phyloP scores from a whole-genome alignment of 148 eudicot species.

The Amaranthus hypochondriacus region DNA sequence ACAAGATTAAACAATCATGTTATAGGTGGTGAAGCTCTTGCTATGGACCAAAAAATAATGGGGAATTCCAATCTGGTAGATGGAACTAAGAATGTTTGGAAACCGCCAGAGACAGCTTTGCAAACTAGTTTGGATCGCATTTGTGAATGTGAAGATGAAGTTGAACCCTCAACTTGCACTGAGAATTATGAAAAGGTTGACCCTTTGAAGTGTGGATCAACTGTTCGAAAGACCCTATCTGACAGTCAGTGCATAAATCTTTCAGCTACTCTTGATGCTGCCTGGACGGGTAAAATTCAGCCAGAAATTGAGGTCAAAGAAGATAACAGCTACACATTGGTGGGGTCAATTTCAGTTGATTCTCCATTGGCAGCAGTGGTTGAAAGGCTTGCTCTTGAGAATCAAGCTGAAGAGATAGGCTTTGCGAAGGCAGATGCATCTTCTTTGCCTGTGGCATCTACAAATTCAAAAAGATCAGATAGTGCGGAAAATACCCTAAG shows the following conservation, averaged over 20 bases:
- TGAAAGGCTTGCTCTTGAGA: constrained; percentile 50
- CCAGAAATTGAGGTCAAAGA: constrained; percentile 37
- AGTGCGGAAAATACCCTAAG: constrained; percentile 47
- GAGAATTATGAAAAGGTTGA: constrained; percentile 29
- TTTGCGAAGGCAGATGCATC: constrained; percentile 31
- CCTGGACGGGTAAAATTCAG: constrained; percentile 80
- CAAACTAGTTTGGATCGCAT: constrained; percentile 25
- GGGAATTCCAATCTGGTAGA: constrained; percentile 27
- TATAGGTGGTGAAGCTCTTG: constrained; percentile 31
- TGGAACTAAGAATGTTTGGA: constrained; percentile 10
- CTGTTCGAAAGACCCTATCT: constrained; percentile 52
- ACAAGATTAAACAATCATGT: constrained; percentile 23
- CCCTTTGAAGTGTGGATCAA: constrained; percentile 31
- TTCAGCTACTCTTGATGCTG: constrained; percentile 85
- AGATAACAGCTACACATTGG: constrained; percentile 31
- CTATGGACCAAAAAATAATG: constrained; percentile 27
- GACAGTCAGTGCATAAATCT: constrained; percentile 64
- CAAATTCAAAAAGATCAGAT: constrained; percentile 45
- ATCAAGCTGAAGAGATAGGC: constrained; percentile 37
- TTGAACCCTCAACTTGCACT: constrained; percentile 25
- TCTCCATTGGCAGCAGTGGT: constrained; percentile 37
- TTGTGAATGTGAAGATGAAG: constrained; percentile 27
- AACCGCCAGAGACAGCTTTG: constrained; percentile 26
- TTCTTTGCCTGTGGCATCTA: constrained; percentile 34
- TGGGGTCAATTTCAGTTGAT: constrained; percentile 47